phyloP scores from a whole-genome alignment of 768 basidiomycete genomes.

The Terana coerulea region DNA sequence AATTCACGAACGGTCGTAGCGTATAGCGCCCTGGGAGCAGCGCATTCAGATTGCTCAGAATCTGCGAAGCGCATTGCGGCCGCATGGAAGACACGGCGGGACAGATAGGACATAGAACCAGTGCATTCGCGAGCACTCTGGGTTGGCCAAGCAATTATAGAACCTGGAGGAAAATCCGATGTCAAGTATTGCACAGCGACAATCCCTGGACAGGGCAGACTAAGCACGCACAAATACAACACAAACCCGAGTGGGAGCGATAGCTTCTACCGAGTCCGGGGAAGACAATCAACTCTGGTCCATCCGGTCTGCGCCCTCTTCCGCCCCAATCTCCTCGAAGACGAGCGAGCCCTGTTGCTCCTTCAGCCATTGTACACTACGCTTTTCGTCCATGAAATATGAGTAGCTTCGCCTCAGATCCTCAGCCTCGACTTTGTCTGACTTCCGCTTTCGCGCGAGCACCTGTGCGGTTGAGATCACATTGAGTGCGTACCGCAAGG shows the following conservation, averaged over 20 bases:
- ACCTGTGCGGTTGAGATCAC: conserved; percentile 91
- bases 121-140: not conserved
- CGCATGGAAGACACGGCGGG: conserved; percentile 1
- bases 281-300: conserved; percentile 28
- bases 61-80: not conserved
- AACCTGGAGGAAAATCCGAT: not conserved
- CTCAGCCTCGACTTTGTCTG: conserved; percentile 75
- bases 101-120: not conserved
- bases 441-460: conserved; percentile 78
- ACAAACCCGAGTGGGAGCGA: no score
- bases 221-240: conserved; percentile 9
- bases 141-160: not conserved
- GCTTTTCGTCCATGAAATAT: conserved; percentile 91
- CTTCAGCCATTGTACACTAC: conserved; percentile 88
- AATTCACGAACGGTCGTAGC: not conserved
- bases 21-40: not conserved
- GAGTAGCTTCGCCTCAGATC: conserved; percentile 83
- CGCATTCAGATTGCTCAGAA: not conserved
- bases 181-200: conserved; percentile 2
- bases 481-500: conserved; percentile 87
- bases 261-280: not conserved
- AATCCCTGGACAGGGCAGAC: not conserved
- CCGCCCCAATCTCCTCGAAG: conserved; percentile 61
- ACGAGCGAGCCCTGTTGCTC: conserved; percentile 75
- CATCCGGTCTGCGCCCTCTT: conserved; percentile 28